Conservation (phyloP, 768 basidiomycete genomes). For the Pilatotrama ljubarskyi region DNA sequence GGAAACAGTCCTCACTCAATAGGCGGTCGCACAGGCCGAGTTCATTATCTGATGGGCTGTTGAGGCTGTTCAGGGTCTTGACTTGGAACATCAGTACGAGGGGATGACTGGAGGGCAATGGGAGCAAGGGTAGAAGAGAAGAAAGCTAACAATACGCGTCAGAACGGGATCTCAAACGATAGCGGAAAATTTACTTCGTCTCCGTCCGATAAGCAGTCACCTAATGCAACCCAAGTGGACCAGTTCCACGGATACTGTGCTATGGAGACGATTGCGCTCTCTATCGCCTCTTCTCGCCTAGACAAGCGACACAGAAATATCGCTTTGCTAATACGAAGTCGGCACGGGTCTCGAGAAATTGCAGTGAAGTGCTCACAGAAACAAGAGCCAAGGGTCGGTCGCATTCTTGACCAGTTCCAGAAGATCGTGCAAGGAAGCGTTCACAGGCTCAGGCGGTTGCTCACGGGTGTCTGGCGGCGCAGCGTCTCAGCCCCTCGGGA, state of each 20-base stretch:
- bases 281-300: slow-evolving; percentile 84
- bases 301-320: slow-evolving; percentile 79
- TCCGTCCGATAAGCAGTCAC: slow-evolving; percentile 73
- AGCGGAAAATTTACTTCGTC: slow-evolving; percentile 65
- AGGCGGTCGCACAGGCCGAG: slow-evolving; percentile 79
- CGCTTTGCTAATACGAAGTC: slow-evolving; percentile 59
- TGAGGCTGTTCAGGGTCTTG: slow-evolving; percentile 85
- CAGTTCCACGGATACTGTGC: slow-evolving; percentile 88
- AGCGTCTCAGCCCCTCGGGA: background rate
- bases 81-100: slow-evolving; percentile 79
- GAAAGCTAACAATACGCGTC: slow-evolving; percentile 41
- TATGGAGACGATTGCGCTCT: slow-evolving; percentile 74
- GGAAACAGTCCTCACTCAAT: slow-evolving; percentile 69
- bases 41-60: slow-evolving; percentile 86
- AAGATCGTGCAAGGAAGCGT: slow-evolving; percentile 55
- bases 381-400: slow-evolving; percentile 80
- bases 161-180: slow-evolving; percentile 1
- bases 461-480: slow-evolving; percentile 57
- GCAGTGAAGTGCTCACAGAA: slow-evolving; percentile 57
- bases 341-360: slow-evolving; percentile 1
- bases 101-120: slow-evolving; percentile 52
- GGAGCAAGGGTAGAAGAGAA: slow-evolving; percentile 44
- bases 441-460: slow-evolving; percentile 67
- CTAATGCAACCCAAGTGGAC: slow-evolving; percentile 88
- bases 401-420: slow-evolving; percentile 57